Percentiles rank a stretch among this genome's conserved stretches.
Evolutionary conservation across 1,284 basidiomycete species (phyloP).

Genomic region (Rhodofomes roseus): DNA sequence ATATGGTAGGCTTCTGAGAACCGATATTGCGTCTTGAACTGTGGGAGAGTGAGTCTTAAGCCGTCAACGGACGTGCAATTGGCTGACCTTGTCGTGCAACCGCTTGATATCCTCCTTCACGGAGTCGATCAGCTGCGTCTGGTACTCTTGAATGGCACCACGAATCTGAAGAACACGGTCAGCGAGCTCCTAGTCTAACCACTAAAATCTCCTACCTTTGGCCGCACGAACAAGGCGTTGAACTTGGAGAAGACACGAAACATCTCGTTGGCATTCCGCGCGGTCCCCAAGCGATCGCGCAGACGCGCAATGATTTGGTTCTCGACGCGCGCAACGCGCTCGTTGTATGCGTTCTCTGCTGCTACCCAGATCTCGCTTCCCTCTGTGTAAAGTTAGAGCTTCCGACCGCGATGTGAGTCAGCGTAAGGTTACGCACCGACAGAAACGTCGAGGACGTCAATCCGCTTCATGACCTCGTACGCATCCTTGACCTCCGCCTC

Average conservation of each 20-base stretch:
- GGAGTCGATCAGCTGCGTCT: constrained; percentile 95
- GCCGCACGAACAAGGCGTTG: constrained; percentile 95
- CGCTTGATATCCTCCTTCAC: constrained; percentile 98
- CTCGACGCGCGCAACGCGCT: constrained; percentile 94
- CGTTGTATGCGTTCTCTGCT: constrained; percentile 96
- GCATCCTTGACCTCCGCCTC: constrained; percentile 94
- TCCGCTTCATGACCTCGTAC: constrained; percentile 93
- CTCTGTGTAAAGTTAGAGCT: constrained; percentile 46
- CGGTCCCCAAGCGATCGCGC: constrained; percentile 91
- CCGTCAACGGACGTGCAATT: background rate
- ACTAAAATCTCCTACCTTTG: constrained; percentile 64
- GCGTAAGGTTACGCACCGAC: constrained; percentile 50
- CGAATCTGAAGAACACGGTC: constrained; percentile 57
- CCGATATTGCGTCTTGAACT: constrained; percentile 94
- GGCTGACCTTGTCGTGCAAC: constrained; percentile 82
- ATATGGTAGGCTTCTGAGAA: constrained; percentile 96
- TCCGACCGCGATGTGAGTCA: background rate
- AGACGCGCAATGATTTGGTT: constrained; percentile 97
- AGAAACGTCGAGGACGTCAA: constrained; percentile 94
- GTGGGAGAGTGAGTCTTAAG: constrained; percentile 10
- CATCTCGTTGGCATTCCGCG: constrained; percentile 98
- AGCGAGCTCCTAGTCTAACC: background rate
- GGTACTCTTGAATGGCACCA: constrained; percentile 98
- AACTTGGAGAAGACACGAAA: constrained; percentile 99
- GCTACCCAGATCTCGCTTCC: constrained; percentile 98